These are phyloP conservation scores for Didymosphaeria variabile DNA, from an alignment of 2,329 filamentous ascomycete species.

Conservation along the genomic window DNA sequence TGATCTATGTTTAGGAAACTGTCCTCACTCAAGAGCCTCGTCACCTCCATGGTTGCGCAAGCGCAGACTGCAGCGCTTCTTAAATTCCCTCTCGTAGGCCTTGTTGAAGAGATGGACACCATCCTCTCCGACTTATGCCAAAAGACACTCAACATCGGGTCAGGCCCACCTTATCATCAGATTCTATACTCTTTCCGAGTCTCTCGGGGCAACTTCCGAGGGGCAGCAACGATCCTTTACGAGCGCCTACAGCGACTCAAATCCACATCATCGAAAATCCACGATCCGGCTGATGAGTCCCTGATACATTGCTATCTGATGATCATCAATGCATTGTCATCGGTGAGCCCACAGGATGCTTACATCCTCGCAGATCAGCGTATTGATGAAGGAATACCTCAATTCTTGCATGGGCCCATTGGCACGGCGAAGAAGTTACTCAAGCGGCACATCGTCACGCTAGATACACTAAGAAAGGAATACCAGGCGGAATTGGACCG, in stretches of 20 bases:
- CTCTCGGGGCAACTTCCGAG: constrained; percentile 84
- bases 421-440: constrained; percentile 48
- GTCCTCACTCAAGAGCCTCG: constrained; percentile 74
- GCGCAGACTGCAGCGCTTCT: constrained; percentile 62
- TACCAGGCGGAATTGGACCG: constrained; percentile 92
- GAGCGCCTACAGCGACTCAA: constrained; percentile 64
- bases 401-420: constrained; percentile 35
- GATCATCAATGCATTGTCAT: constrained; percentile 91
- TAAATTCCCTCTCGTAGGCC: constrained; percentile 77
- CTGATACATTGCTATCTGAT: constrained; percentile 81
- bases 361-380: constrained; percentile 74
- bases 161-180: constrained; percentile 77
- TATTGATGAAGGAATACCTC: constrained; percentile 50
- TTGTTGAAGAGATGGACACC: constrained; percentile 81
- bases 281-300: constrained; percentile 61
- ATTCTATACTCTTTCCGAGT: constrained; percentile 93
- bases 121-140: constrained; percentile 77
- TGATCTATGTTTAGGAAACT: constrained; percentile 60
- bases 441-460: constrained; percentile 81
- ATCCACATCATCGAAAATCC: constrained; percentile 47
- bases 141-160: constrained; percentile 70
- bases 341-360: constrained; percentile 80
- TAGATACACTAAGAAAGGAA: constrained; percentile 85
- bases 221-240: constrained; percentile 68
- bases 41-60: constrained; percentile 51